These are phyloP conservation scores for Paecilomyces fulvus DNA, from an alignment of 2,329 filamentous ascomycete species.

Conservation along the genomic window DNA sequence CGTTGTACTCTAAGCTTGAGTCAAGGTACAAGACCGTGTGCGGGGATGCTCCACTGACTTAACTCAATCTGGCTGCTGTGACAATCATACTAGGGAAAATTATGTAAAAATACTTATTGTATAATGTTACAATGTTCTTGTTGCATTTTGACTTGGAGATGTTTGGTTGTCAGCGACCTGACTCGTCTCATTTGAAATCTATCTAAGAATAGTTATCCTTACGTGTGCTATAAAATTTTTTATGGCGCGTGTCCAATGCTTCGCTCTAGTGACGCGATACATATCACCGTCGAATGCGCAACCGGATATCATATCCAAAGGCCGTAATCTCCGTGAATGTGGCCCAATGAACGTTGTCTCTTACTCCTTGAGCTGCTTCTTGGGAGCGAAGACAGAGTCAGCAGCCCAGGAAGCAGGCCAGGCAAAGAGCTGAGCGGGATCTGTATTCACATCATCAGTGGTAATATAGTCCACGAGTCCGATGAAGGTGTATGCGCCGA, in stretches of 20 bases:
- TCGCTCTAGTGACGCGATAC: not conserved
- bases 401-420: constrained; percentile 20
- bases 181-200: not conserved
- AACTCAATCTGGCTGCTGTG: not conserved
- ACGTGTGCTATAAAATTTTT: not conserved
- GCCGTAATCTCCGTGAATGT: not conserved
- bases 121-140: not conserved
- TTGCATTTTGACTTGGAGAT: not conserved
- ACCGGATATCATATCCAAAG: not conserved
- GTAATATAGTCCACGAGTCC: constrained; percentile 31
- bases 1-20: not conserved
- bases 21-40: not conserved
- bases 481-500: constrained; percentile 35
- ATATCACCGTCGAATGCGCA: not conserved
- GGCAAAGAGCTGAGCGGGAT: constrained; percentile 20
- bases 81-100: not conserved
- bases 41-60: not conserved
- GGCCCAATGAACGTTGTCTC: not conserved
- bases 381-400: not conserved
- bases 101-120: not conserved
- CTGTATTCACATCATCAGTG: constrained; percentile 22
- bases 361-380: not conserved
- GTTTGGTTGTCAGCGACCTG: not conserved
- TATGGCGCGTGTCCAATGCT: not conserved
- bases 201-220: not conserved